Conservation (phyloP, 306 rosid genomes). For the Vigna reflexopilosa region DNA sequence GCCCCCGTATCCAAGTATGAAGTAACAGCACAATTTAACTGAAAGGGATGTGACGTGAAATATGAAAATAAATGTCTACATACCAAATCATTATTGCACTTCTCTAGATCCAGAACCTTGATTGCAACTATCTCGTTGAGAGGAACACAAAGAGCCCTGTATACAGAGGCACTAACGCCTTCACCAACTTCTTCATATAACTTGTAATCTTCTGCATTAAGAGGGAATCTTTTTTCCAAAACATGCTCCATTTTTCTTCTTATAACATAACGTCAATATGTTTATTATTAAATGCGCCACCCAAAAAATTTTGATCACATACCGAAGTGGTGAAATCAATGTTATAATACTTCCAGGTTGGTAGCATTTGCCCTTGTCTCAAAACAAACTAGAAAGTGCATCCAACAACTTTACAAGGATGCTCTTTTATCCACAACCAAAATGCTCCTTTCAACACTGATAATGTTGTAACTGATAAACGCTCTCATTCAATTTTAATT, state of each 20-base stretch:
- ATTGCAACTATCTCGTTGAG: constrained; percentile 89
- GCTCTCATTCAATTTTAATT: constrained; percentile 32
- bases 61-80: constrained; percentile 37
- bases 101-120: constrained; percentile 97
- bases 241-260: constrained; percentile 69
- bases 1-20: constrained; percentile 31
- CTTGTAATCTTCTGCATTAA: constrained; percentile 78
- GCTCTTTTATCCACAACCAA: constrained; percentile 20
- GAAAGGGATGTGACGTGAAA: constrained; percentile 18
- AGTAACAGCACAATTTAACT: constrained; percentile 25
- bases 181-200: constrained; percentile 99
- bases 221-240: constrained; percentile 74
- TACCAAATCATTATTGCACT: constrained; percentile 95
- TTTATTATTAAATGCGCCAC: constrained; percentile 44
- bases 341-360: constrained; percentile 48
- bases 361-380: constrained; percentile 57
- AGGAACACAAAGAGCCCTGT: constrained; percentile 92
- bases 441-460: constrained; percentile 44
- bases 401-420: constrained; percentile 49
- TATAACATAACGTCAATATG: constrained; percentile 53
- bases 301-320: constrained; percentile 37
- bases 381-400: constrained; percentile 44
- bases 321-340: constrained; percentile 46
- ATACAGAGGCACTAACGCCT: constrained; percentile 93
- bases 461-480: constrained; percentile 19